Evolutionary conservation across 345 rosid species (phyloP), one percentile per base, ranked within the genome.

Genomic region (Bruguiera gymnorhiza): DNA sequence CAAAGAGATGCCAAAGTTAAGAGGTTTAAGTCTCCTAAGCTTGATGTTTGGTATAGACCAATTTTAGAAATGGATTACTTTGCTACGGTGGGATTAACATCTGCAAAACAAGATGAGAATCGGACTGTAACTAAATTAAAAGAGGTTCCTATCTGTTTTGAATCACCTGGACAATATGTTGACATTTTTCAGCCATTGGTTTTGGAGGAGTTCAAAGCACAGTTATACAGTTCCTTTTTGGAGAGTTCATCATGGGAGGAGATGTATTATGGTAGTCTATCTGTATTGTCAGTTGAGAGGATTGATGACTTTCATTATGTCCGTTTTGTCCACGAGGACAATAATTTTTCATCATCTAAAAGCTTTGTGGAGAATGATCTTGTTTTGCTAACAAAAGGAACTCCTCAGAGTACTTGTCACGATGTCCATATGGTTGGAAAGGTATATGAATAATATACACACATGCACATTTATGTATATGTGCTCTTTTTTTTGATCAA

Each of bases 191-290:
- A 85, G 68, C 99, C 99, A 8, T 83, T 95, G 78, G 92, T 95
- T 72, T 74, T 95, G 76, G 97, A 95, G 83, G 99, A 95, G 85
- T 95, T 95, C 70, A 95, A 88, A 81, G 99, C 99, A 66, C 99
- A 95, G 77, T 78, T 95, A 63, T 82, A 84, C 67, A 87, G 86
- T 83, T 88, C 91, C 72, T 95, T 85, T 76, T 80, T 82, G 66
- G 97, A 91, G 76, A 81, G 87, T 83, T 88, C 96, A 43, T 89
- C 99, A 51, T 78, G 79, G 89, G 97, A 87, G 57, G 97, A 95
- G 48, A 78, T 88, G 72, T 87, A 83, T 72, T 88, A 73, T 76
- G 96, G 99, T 30, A 78, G 69, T 78, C 66, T 95, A 32, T 95
- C 99, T 59, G 93, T 92, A 71, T 70, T 95, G 71, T 88, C 97